Percentiles rank a stretch among this genome's conserved stretches.
Evolutionary conservation across 345 rosid genomes (phyloP).

Genomic region (Moricandia arvensis): DNA sequence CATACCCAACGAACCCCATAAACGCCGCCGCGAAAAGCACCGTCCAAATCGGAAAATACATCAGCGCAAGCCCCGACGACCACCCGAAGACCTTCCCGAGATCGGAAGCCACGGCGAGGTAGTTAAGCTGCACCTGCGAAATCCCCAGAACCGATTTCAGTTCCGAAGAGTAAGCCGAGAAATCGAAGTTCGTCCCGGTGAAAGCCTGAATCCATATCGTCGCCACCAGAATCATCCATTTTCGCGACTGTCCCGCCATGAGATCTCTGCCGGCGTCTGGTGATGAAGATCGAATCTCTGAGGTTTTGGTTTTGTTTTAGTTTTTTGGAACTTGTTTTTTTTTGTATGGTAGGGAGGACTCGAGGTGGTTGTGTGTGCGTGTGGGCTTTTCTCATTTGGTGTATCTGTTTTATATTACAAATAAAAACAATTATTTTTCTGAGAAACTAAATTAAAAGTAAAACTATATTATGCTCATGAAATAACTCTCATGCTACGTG

Average conservation of each 20-base stretch:
- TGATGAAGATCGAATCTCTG: background rate
- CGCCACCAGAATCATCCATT: slow-evolving; percentile 93
- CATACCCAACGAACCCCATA: slow-evolving; percentile 84
- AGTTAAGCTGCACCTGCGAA: slow-evolving; percentile 87
- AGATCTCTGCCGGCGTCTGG: background rate
- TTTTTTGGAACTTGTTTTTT: background rate
- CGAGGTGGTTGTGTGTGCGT: slow-evolving; percentile 14
- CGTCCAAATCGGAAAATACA: slow-evolving; percentile 66
- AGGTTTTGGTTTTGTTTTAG: background rate
- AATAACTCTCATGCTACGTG: background rate
- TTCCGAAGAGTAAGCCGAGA: slow-evolving; percentile 27
- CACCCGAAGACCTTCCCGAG: slow-evolving; percentile 89
- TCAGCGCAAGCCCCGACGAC: slow-evolving; percentile 89
- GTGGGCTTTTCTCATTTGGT: background rate
- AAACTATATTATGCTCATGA: background rate
- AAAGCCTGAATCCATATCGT: slow-evolving; percentile 96
- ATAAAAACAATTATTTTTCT: background rate
- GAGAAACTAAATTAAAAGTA: background rate
- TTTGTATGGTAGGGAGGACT: slow-evolving; percentile 27
- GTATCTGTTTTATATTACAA: background rate
- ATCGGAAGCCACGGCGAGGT: slow-evolving; percentile 92
- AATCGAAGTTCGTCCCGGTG: slow-evolving; percentile 95
- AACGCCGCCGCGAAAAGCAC: slow-evolving; percentile 84
- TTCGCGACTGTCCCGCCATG: slow-evolving; percentile 82
- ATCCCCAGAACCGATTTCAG: slow-evolving; percentile 71